Evolutionary conservation across 257 asterid genomes (phyloP).

Genomic region (Schizonepeta tenuifolia): DNA sequence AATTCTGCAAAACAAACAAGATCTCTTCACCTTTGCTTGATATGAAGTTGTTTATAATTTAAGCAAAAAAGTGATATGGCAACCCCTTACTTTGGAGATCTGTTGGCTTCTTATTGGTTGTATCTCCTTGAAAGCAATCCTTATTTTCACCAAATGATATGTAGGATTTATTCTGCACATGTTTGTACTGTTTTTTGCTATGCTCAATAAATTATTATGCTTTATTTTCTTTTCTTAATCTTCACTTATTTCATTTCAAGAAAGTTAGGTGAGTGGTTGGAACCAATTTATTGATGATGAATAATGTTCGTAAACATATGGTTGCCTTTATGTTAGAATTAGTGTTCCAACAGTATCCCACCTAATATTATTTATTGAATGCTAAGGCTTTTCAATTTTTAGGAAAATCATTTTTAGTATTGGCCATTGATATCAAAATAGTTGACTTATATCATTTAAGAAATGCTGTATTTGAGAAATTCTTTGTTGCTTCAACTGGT

Average conservation of each 20-base stretch:
- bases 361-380: constrained; percentile 3
- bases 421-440: not conserved
- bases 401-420: not conserved
- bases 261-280: constrained; percentile 36
- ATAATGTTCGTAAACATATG: constrained; percentile 1
- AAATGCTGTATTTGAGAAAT: constrained; percentile 4
- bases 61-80: not conserved
- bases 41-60: not conserved
- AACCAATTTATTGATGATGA: constrained; percentile 15
- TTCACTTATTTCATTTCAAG: constrained; percentile 1
- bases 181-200: not conserved
- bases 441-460: not conserved
- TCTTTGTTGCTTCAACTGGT: not conserved
- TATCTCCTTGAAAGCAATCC: not conserved
- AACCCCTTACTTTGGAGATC: not conserved
- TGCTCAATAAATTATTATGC: not conserved
- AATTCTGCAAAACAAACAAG: not conserved
- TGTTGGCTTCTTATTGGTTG: constrained; percentile 3
- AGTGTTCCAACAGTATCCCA: constrained; percentile 9
- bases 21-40: constrained; percentile 2
- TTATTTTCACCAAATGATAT: constrained; percentile 3
- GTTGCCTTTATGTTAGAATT: constrained; percentile 11
- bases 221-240: constrained; percentile 12
- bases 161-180: not conserved
- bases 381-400: too few species aligned